These are phyloP conservation scores for Aspergillus heteromorphus DNA, from an alignment of 495 filamentous ascomycete species.

Conservation along the genomic window DNA sequence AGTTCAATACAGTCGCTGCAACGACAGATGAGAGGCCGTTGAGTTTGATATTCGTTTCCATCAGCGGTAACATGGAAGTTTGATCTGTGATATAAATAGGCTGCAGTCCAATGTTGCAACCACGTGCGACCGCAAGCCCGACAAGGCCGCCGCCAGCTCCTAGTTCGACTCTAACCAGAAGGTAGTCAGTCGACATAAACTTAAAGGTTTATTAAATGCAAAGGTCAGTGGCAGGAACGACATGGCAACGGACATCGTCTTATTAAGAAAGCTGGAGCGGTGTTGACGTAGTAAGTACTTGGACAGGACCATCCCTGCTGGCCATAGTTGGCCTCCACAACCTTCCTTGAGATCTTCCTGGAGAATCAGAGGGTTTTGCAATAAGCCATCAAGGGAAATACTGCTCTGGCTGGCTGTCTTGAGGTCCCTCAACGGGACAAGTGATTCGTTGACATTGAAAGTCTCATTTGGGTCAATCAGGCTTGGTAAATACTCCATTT, in stretches of 20 bases:
- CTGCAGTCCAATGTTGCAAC: conserved; percentile 25
- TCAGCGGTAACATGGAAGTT: conserved; percentile 71
- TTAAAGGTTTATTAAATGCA: neutral
- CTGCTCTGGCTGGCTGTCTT: conserved; percentile 58
- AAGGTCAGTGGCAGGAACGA: conserved; percentile 3
- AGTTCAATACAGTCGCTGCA: conserved; percentile 63
- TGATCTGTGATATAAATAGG: conserved; percentile 81
- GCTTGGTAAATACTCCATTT: neutral
- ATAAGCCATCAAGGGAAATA: conserved; percentile 68
- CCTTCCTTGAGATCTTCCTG: conserved; percentile 80
- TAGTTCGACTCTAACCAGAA: conserved; percentile 69
- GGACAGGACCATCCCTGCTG: conserved; percentile 80
- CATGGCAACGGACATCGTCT: conserved; percentile 63
- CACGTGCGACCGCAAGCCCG: conserved; percentile 44
- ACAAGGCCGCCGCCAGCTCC: conserved; percentile 90
- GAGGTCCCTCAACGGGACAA: conserved; percentile 60
- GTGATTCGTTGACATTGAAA: conserved; percentile 53
- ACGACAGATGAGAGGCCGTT: conserved; percentile 64
- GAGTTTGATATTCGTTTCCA: conserved; percentile 75
- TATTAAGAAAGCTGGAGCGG: conserved; percentile 49
- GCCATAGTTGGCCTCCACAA: conserved; percentile 92
- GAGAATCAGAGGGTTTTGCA: conserved; percentile 63
- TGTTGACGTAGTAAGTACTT: conserved; percentile 77
- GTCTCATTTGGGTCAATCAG: conserved; percentile 3
- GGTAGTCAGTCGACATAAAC: neutral